phyloP scores from a whole-genome alignment of 208 protist species.

The Acanthamoeba lenticulata region DNA sequence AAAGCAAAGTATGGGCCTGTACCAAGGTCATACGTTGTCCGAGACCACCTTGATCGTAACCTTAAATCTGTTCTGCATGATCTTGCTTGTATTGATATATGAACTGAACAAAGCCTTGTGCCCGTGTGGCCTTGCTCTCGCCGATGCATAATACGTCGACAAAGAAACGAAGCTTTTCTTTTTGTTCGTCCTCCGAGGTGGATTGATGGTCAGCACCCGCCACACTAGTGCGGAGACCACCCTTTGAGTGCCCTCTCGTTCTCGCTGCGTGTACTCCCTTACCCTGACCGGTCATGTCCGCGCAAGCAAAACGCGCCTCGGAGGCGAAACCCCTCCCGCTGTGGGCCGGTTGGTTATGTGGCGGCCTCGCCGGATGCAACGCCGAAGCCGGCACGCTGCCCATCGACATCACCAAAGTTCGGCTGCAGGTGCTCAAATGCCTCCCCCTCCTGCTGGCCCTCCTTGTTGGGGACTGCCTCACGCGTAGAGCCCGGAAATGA shows the following conservation, averaged over 20 bases:
- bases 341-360: constrained; percentile 64
- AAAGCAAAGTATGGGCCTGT: background rate
- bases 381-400: constrained; percentile 71
- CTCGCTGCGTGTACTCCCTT: no score
- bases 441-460: background rate
- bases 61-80: background rate
- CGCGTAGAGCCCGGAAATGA: no score
- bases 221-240: no score
- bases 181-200: no score
- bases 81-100: background rate
- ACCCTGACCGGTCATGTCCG: background rate
- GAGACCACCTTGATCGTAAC: no score
- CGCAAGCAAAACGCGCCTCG: background rate
- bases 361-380: constrained; percentile 43
- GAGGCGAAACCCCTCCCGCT: background rate
- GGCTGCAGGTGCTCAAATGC: constrained; percentile 28
- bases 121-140: no score
- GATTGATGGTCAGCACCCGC: no score
- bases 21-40: constrained; percentile 47
- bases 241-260: no score
- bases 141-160: no score
- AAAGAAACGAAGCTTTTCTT: no score
- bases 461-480: no score
- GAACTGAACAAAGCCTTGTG: no score
- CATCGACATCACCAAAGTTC: constrained; percentile 70